Conservation (phyloP, 805 yeast species). For the Zygosaccharomyces gambellarensis region DNA sequence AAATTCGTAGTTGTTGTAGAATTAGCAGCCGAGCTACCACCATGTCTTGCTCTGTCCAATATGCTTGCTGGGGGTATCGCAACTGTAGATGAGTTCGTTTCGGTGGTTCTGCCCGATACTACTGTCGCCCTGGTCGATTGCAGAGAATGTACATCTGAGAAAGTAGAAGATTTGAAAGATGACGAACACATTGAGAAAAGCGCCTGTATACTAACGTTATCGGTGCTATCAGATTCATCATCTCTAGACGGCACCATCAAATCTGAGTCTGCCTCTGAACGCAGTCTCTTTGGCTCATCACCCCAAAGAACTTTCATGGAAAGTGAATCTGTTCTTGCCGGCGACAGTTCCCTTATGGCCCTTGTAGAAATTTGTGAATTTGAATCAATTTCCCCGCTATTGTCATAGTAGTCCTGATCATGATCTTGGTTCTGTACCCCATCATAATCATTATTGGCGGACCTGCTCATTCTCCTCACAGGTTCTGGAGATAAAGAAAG, state of each 20-base stretch:
- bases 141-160: slow-evolving; percentile 34
- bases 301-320: slow-evolving; percentile 22
- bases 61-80: slow-evolving; percentile 75
- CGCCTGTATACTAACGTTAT: slow-evolving; percentile 33
- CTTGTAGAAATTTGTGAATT: background rate
- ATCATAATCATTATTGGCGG: background rate
- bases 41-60: slow-evolving; percentile 46
- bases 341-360: slow-evolving; percentile 1
- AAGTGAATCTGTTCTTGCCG: slow-evolving; percentile 7
- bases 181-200: slow-evolving; percentile 34
- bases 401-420: background rate
- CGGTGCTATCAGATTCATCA: slow-evolving; percentile 13
- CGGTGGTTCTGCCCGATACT: slow-evolving; percentile 36
- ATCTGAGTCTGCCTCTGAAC: slow-evolving; percentile 2
- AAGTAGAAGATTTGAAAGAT: slow-evolving; percentile 36
- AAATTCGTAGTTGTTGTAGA: slow-evolving; percentile 17
- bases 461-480: too few relatives aligned
- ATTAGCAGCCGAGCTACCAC: slow-evolving; percentile 14
- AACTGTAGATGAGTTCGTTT: slow-evolving; percentile 58
- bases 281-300: slow-evolving; percentile 15
- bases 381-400: background rate
- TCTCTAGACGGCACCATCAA: slow-evolving; percentile 1
- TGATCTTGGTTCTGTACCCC: background rate
- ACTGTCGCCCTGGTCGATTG: slow-evolving; percentile 37
- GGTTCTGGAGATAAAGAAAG: background rate